These are phyloP conservation scores for Talaromyces stipitatus DNA, from an alignment of 495 filamentous ascomycete genomes.

Conservation along the genomic window DNA sequence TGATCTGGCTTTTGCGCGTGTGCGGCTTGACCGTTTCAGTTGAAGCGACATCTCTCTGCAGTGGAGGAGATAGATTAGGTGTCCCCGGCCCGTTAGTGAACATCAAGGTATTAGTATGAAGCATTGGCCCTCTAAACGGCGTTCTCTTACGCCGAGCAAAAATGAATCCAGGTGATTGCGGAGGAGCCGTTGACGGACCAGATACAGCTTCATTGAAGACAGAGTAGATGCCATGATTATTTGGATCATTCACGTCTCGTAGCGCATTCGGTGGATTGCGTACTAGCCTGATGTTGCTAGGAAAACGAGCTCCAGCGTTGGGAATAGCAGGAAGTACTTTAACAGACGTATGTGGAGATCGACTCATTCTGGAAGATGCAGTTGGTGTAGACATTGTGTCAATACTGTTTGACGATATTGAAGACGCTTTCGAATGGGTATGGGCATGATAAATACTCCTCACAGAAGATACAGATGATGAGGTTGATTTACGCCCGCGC, in stretches of 20 bases:
- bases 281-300: conserved; percentile 79
- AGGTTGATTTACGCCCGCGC: conserved; percentile 90
- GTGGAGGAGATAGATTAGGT: conserved; percentile 24
- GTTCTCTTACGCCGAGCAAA: conserved; percentile 89
- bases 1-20: conserved; percentile 53
- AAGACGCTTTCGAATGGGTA: conserved; percentile 88
- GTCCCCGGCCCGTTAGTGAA: conserved; percentile 20
- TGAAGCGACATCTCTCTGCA: conserved; percentile 33
- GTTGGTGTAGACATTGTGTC: conserved; percentile 60
- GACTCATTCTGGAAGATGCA: conserved; percentile 50
- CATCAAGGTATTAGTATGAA: conserved; percentile 46
- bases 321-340: conserved; percentile 94
- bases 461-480: conserved; percentile 88
- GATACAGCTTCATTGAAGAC: conserved; percentile 33
- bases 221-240: conserved; percentile 21
- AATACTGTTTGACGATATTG: conserved; percentile 76
- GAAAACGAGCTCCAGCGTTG: conserved; percentile 63
- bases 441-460: conserved; percentile 83
- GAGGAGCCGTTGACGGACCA: conserved; percentile 36
- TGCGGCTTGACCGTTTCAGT: conserved; percentile 50
- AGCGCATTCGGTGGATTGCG: conserved; percentile 41
- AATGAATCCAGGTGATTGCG: conserved; percentile 50
- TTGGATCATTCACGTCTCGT: conserved; percentile 19
- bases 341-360: conserved; percentile 79
- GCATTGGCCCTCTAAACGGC: conserved; percentile 80